Percentiles rank a stretch among this genome's conserved stretches.
Evolutionary conservation across 352 stramenopile species (phyloP).

Genomic region (Peronospora tabacina): DNA sequence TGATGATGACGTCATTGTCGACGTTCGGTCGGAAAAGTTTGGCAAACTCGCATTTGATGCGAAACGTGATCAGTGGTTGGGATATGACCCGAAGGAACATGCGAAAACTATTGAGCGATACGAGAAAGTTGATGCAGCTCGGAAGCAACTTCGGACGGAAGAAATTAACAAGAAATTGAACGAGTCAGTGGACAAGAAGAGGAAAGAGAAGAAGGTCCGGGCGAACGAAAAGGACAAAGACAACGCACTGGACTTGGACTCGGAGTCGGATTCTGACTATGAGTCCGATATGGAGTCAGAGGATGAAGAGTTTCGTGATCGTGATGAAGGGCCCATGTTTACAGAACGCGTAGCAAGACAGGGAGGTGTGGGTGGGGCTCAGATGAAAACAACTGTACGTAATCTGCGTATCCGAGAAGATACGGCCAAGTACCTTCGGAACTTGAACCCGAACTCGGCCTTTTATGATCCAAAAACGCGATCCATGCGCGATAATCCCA

Average conservation of each 20-base stretch:
- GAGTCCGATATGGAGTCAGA: constrained; percentile 86
- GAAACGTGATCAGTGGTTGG: constrained; percentile 96
- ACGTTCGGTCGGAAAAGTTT: constrained; percentile 82
- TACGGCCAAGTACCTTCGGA: constrained; percentile 98
- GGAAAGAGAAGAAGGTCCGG: constrained; percentile 26
- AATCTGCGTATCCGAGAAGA: constrained; percentile 99
- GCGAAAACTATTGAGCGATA: constrained; percentile 68
- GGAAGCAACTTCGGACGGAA: constrained; percentile 71
- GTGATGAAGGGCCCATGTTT: constrained; percentile 91
- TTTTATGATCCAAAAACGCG: constrained; percentile 99
- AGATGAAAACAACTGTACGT: constrained; percentile 96
- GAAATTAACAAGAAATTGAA: constrained; percentile 72
- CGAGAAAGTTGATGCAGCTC: constrained; percentile 72
- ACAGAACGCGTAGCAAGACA: constrained; percentile 91
- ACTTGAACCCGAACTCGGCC: constrained; percentile 96
- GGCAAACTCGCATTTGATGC: constrained; percentile 95
- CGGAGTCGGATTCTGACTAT: constrained; percentile 87
- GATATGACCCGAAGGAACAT: constrained; percentile 86
- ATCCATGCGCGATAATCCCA: constrained; percentile 97
- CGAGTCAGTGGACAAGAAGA: constrained; percentile 37
- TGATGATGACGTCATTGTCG: constrained; percentile 74
- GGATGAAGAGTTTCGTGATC: constrained; percentile 88
- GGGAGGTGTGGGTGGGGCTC: constrained; percentile 92
- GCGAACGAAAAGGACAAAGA: constrained; percentile 23
- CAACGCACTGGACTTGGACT: constrained; percentile 24